These are phyloP conservation scores for Beauveria asiatica DNA, from an alignment of 2,329 filamentous ascomycete species.

Conservation along the genomic window DNA sequence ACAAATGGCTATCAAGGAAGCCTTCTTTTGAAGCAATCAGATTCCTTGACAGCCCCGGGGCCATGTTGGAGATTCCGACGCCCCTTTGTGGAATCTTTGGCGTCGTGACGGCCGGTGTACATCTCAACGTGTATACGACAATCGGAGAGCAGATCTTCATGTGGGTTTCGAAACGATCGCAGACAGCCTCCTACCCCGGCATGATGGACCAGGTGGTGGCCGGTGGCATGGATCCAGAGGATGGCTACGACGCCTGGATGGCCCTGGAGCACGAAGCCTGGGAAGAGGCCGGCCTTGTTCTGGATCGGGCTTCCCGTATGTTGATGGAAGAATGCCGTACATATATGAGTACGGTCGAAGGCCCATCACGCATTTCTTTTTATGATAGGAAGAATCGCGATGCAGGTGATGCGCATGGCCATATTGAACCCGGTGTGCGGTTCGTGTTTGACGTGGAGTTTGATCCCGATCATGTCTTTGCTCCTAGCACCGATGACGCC, in stretches of 20 bases:
- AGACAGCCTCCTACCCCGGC: conserved; percentile 23
- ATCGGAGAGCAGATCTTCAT: not conserved
- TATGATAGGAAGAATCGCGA: conserved; percentile 25
- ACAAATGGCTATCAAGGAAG: conserved; percentile 18
- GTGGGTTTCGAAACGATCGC: conserved; percentile 27
- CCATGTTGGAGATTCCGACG: conserved; percentile 22
- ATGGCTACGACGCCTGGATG: conserved; percentile 19
- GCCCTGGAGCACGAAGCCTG: conserved; percentile 25
- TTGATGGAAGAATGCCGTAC: conserved; percentile 14
- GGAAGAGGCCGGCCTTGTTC: conserved; percentile 25
- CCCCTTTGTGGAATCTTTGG: conserved; percentile 27
- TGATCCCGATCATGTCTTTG: conserved; percentile 16
- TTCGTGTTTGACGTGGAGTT: conserved; percentile 29
- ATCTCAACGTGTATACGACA: conserved; percentile 27
- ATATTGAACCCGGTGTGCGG: conserved; percentile 30
- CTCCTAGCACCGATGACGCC: conserved; percentile 18
- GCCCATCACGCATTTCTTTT: conserved; percentile 23
- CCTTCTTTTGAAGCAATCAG: conserved; percentile 22
- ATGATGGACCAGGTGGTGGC: conserved; percentile 30
- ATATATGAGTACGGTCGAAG: conserved; percentile 18
- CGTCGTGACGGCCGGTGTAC: conserved; percentile 27
- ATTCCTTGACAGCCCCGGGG: conserved; percentile 13
- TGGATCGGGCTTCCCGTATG: not conserved
- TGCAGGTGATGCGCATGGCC: conserved; percentile 23
- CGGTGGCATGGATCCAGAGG: conserved; percentile 25